These are phyloP conservation scores for Dictyostelium citrinum DNA, from an alignment of 78 protist genomes.

Conservation along the genomic window DNA sequence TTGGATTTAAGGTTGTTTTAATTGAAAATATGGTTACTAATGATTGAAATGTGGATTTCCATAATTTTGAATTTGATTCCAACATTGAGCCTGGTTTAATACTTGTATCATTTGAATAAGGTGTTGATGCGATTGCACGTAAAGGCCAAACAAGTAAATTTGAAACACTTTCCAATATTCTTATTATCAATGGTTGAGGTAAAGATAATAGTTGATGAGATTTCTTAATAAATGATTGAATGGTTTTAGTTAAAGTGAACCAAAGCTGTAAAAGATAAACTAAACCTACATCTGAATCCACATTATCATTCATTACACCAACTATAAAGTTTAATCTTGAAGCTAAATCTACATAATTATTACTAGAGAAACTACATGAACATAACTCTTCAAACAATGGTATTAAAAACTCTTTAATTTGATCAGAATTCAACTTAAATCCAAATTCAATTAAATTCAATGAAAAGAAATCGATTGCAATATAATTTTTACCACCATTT, in stretches of 20 bases:
- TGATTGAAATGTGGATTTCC: background rate
- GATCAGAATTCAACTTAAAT: background rate
- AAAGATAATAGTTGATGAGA: background rate
- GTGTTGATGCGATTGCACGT: background rate
- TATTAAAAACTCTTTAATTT: background rate
- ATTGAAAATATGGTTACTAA: background rate
- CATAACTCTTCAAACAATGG: slow-evolving; percentile 29
- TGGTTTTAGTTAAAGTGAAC: background rate
- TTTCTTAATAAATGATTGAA: slow-evolving; percentile 8
- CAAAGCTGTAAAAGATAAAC: slow-evolving; percentile 15
- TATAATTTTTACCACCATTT: background rate
- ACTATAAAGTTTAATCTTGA: background rate
- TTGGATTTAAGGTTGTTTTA: background rate
- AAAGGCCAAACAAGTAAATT: slow-evolving; percentile 31
- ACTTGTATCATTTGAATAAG: background rate
- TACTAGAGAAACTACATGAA: background rate
- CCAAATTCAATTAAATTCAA: slow-evolving; percentile 45
- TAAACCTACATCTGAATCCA: background rate
- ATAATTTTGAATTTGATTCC: background rate
- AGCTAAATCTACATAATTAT: background rate
- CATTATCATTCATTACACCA: background rate
- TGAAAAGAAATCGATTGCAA: slow-evolving; percentile 28
- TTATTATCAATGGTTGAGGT: background rate
- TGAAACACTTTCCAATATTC: background rate
- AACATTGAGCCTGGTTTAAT: background rate